A percentile compares a stretch with the other conserved stretches of the same genome.
Evolutionary conservation across 1,284 basidiomycete genomes (phyloP).

Genomic region (Exsudoporus floridanus): DNA sequence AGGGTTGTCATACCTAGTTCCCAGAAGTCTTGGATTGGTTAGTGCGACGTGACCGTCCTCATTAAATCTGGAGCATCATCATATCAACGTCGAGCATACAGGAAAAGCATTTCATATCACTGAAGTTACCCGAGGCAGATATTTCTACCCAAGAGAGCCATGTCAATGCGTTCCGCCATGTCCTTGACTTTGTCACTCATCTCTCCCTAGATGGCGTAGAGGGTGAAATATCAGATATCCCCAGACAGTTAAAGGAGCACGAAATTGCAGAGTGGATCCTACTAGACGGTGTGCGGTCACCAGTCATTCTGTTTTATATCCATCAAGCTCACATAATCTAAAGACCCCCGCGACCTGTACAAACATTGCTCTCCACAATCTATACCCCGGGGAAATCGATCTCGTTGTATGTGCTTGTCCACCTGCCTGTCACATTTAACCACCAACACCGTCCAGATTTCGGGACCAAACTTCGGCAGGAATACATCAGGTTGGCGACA

Average conservation of each 20-base stretch:
- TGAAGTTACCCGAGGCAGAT: conserved; percentile 71
- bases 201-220: conserved; percentile 51
- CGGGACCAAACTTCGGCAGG: conserved; percentile 75
- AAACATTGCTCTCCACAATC: conserved; percentile 85
- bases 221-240: conserved; percentile 63
- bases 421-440: not conserved
- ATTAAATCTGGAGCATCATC: conserved; percentile 1
- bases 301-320: conserved; percentile 3
- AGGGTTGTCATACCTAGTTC: conserved; percentile 85
- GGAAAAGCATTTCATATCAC: conserved; percentile 86
- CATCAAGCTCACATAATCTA: conserved; percentile 4
- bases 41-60: conserved; percentile 8
- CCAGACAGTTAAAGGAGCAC: conserved; percentile 69
- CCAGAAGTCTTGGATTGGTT: conserved; percentile 91
- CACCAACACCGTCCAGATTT: conserved; percentile 48
- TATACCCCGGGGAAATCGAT: conserved; percentile 83
- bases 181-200: conserved; percentile 6
- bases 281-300: conserved; percentile 68
- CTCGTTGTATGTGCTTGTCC: conserved; percentile 58
- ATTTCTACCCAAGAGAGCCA: conserved; percentile 76
- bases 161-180: conserved; percentile 34
- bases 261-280: conserved; percentile 89
- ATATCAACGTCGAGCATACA: conserved; percentile 25
- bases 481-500: conserved; percentile 67
- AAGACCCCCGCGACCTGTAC: conserved; percentile 90